Evolutionary conservation across 208 protist species (phyloP).

Genomic region (Trypanosoma mega): DNA sequence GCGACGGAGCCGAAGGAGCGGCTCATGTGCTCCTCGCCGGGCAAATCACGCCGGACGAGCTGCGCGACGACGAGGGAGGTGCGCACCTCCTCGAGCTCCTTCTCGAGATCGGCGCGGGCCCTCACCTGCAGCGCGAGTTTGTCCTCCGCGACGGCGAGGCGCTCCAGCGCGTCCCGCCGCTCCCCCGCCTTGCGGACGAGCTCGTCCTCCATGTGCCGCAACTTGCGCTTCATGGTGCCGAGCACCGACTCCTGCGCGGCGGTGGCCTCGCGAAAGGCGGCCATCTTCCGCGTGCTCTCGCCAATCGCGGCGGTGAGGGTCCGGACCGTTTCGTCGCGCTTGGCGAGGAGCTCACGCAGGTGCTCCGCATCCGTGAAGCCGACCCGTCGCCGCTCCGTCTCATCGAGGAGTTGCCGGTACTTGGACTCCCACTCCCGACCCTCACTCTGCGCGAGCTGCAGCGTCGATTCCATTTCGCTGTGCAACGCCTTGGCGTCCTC

Average conservation of each 20-base stretch:
- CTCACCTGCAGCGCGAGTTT: constrained; percentile 47
- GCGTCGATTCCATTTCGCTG: constrained; percentile 37
- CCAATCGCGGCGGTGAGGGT: constrained; percentile 48
- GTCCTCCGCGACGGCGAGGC: constrained; percentile 55
- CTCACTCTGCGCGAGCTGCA: constrained; percentile 34
- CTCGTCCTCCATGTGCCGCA: constrained; percentile 51
- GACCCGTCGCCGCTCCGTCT: constrained; percentile 23
- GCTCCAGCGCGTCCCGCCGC: constrained; percentile 44
- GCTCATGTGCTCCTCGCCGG: constrained; percentile 25
- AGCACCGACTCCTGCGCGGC: constrained; percentile 52
- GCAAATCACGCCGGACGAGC: constrained; percentile 16
- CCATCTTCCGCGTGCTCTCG: constrained; percentile 40
- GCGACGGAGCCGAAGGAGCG: constrained; percentile 60
- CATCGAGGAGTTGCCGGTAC: constrained; percentile 46
- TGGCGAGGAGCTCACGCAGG: constrained; percentile 37
- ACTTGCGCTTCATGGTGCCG: constrained; percentile 42
- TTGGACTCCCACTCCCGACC: constrained; percentile 39
- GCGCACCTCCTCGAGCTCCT: constrained; percentile 55
- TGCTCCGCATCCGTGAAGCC: constrained; percentile 16
- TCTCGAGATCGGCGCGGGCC: constrained; percentile 44
- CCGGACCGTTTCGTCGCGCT: constrained; percentile 57
- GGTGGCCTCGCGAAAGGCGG: constrained; percentile 50
- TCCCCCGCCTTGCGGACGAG: constrained; percentile 50
- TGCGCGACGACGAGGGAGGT: constrained; percentile 40
- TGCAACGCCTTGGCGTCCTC: constrained; percentile 30